Evolutionary conservation across 345 rosid species (phyloP), one percentile per base, ranked within the genome.

Genomic region (Hypericum androsaemum): DNA sequence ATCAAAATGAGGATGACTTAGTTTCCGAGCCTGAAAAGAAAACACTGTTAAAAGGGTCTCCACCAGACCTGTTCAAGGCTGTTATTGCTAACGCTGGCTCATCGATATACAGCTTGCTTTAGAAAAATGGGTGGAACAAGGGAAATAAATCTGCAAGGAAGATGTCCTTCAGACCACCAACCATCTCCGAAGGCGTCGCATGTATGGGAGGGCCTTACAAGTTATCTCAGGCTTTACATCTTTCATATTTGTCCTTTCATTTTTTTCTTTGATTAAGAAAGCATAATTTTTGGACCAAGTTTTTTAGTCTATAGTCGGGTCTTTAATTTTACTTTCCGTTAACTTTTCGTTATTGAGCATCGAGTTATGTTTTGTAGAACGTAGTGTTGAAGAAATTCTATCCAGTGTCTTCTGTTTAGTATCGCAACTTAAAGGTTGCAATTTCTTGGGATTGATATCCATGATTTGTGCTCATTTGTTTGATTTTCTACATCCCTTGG

Each of bases 161-260:
- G 84, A 74, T 56, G 58, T 80, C 39, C 41, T 62, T 41, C 10
- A 10, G 32, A 77, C 77, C 11, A 74, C 71, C 77, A 35, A 65
- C 39, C 53, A 68, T 64, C 90, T 88, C 39, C 97, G 95, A 38
- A 80, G 39, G 39, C 82, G 84, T 50, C 66, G 74, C n/a, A 78
- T 92, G 94, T 85, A 64, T 69, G 72, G 81, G 56, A 86, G 69
- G 75, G 95, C 97, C 12, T 74, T 88, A 61, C 95, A 92, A 97
- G 97, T 92, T 12, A n/a, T 6, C 15, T 7, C 6, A 22, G 32
- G 32, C 32, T 22, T 22, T 22, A 22, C 32, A 22, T 22, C 32
- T 22, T 22, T 22, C 32, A 22, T 22, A 22, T 4, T 22, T 22
- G 2, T 22, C 32, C 32, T 22, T 22, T 22, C 4, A 4, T 10